Percentiles rank a stretch among this genome's conserved stretches.
Conservation (phyloP, 2,329 filamentous ascomycete species). For the Penicillium sp. region DNA sequence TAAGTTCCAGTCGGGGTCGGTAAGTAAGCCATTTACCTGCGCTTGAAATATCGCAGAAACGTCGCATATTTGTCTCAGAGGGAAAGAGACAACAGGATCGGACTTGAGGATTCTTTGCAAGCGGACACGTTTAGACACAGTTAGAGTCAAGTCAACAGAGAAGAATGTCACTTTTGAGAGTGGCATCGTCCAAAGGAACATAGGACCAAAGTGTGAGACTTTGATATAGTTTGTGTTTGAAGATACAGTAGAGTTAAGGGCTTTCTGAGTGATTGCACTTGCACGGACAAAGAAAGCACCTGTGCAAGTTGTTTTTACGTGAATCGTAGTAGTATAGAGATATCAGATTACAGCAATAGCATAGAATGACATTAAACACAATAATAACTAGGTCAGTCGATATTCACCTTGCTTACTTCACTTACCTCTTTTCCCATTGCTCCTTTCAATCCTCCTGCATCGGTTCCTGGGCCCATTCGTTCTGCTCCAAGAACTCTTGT, state of each 20-base stretch:
- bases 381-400: background rate
- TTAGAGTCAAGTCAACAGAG: too few relatives aligned
- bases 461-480: background rate
- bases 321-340: background rate
- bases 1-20: slow-evolving; percentile 3
- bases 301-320: background rate
- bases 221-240: too few relatives aligned
- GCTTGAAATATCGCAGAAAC: background rate
- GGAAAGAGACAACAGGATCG: background rate
- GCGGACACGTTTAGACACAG: too few relatives aligned
- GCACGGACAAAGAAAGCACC: background rate
- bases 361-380: too few relatives aligned
- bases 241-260: too few relatives aligned
- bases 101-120: background rate
- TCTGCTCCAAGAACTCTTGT: background rate
- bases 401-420: background rate
- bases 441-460: background rate
- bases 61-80: background rate
- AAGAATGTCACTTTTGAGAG: too few relatives aligned
- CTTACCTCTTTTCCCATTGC: background rate
- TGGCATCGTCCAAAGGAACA: too few relatives aligned
- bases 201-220: background rate
- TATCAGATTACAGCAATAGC: background rate
- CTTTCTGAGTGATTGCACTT: too few relatives aligned
- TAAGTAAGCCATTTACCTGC: slow-evolving; percentile 7